Evolutionary conservation across 331 rosid genomes (phyloP).

Genomic region (Spiraea crenata): DNA sequence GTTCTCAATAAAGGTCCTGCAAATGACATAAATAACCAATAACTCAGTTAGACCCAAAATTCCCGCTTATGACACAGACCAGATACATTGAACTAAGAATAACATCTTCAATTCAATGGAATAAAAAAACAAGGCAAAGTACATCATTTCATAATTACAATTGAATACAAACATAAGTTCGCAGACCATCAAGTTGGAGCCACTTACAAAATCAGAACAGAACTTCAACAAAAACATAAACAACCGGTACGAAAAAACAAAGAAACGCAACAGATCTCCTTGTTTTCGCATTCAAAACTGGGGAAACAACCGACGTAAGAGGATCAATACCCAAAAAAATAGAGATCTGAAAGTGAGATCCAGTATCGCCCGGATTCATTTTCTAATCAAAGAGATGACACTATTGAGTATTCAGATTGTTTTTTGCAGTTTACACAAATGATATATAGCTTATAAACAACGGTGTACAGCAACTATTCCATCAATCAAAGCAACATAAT

Average conservation of each 20-base stretch:
- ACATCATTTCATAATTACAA: constrained; percentile 2
- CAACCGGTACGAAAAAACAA: not conserved
- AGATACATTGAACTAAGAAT: constrained; percentile 18
- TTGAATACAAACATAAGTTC: constrained; percentile 5
- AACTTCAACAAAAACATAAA: not conserved
- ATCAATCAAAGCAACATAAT: not conserved
- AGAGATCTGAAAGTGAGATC: not conserved
- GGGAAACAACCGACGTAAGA: not conserved
- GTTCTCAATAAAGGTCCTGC: constrained; percentile 12
- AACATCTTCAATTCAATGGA: constrained; percentile 1
- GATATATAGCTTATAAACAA: not conserved
- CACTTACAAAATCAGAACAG: constrained; percentile 5
- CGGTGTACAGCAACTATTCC: constrained; percentile 6
- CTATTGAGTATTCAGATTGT: not conserved
- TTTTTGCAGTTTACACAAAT: not conserved
- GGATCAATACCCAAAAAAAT: not conserved
- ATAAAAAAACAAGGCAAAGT: not conserved
- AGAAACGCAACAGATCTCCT: not conserved
- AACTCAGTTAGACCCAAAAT: not conserved
- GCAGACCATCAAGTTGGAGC: not conserved
- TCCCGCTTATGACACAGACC: not conserved
- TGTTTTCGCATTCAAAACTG: not conserved
- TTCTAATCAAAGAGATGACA: not conserved
- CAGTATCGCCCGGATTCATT: not conserved
- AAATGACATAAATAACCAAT: not conserved